A percentile compares a stretch with the other conserved stretches of the same genome.
These are phyloP conservation scores for Pyrrhoderma lamaoense DNA, from an alignment of 1,284 basidiomycete genomes.

Conservation along the genomic window DNA sequence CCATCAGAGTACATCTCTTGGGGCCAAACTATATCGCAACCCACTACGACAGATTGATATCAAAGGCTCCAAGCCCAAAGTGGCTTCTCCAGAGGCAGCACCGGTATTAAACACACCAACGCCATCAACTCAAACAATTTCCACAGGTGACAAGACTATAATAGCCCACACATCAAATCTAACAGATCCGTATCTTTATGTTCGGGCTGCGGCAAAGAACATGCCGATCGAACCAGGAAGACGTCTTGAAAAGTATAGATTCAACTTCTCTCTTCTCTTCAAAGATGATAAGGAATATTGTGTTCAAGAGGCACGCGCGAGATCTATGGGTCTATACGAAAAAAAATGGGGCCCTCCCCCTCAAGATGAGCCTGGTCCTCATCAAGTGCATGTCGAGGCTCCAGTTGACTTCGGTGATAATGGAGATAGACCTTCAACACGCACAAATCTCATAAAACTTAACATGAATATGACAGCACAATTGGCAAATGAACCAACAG, in stretches of 20 bases:
- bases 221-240: constrained; percentile 58
- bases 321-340: constrained; percentile 67
- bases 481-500: constrained; percentile 48
- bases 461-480: constrained; percentile 16
- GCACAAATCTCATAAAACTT: constrained; percentile 19
- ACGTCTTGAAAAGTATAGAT: constrained; percentile 60
- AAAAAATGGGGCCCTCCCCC: constrained; percentile 75
- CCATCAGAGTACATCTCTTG: constrained; percentile 10
- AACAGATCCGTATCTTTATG: constrained; percentile 15
- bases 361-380: constrained; percentile 30
- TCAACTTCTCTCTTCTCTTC: constrained; percentile 60
- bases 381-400: constrained; percentile 23
- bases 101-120: constrained; percentile 20
- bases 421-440: constrained; percentile 32
- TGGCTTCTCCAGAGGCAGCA: constrained; percentile 23
- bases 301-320: constrained; percentile 67
- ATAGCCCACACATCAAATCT: neutral
- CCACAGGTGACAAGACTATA: constrained; percentile 25
- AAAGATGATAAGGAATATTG: constrained; percentile 66
- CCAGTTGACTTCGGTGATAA: constrained; percentile 49
- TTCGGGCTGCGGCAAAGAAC: constrained; percentile 49
- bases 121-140: constrained; percentile 25
- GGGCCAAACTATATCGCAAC: constrained; percentile 38
- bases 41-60: constrained; percentile 46
- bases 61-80: constrained; percentile 16